phyloP scores from a whole-genome alignment of 1,139 yeast genomes.

The Debaryomyces nepalensis region DNA sequence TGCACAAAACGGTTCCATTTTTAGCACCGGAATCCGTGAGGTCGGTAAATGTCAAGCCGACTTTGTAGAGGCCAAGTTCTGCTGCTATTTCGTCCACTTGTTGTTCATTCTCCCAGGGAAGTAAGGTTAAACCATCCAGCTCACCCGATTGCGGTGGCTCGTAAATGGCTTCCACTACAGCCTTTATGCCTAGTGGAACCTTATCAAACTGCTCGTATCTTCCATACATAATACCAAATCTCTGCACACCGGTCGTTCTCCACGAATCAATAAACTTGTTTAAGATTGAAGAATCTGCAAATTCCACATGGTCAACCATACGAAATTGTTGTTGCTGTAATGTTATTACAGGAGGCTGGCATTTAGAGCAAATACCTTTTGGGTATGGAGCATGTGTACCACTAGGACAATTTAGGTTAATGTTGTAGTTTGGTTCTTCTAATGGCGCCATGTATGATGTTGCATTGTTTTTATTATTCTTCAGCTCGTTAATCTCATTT shows the following conservation, averaged over 20 bases:
- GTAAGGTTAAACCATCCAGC: slow-evolving; percentile 77
- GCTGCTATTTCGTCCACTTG: slow-evolving; percentile 60
- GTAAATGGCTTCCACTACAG: slow-evolving; percentile 89
- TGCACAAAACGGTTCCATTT: slow-evolving; percentile 88
- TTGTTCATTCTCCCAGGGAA: slow-evolving; percentile 63
- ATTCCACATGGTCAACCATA: slow-evolving; percentile 97
- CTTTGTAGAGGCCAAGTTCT: slow-evolving; percentile 65
- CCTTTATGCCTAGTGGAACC: slow-evolving; percentile 92
- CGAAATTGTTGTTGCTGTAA: slow-evolving; percentile 87
- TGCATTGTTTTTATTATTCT: slow-evolving; percentile 64
- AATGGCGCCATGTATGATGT: slow-evolving; percentile 80
- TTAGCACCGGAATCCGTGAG: slow-evolving; percentile 84
- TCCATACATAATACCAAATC: slow-evolving; percentile 87
- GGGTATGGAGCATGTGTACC: slow-evolving; percentile 93
- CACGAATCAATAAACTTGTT: slow-evolving; percentile 87
- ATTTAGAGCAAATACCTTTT: slow-evolving; percentile 91
- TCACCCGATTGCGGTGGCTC: slow-evolving; percentile 93
- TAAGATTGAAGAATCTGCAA: slow-evolving; percentile 71
- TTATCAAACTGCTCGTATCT: slow-evolving; percentile 74
- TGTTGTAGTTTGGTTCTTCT: slow-evolving; percentile 69
- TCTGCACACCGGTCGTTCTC: slow-evolving; percentile 87
- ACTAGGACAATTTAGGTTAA: slow-evolving; percentile 65
- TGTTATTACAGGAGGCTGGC: slow-evolving; percentile 95
- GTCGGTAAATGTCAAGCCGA: slow-evolving; percentile 91
- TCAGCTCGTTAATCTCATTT: slow-evolving; percentile 69